Evolutionary conservation across 257 asterid species (phyloP).

Genomic region (Fraxinus cuspidata): DNA sequence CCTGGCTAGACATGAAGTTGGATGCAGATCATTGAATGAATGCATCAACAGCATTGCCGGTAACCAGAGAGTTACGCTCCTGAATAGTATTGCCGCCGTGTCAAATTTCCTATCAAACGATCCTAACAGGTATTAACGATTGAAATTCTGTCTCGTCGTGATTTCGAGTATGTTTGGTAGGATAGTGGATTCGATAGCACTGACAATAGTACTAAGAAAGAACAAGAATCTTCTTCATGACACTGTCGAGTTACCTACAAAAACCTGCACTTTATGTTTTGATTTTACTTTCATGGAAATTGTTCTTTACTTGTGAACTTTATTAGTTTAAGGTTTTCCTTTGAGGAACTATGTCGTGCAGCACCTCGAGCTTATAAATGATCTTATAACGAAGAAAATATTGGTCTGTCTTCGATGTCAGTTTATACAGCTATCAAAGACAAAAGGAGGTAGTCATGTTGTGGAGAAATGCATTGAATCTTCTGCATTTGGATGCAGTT

Average conservation of each 20-base stretch:
- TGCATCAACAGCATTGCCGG: conserved; percentile 29
- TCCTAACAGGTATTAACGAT: conserved; percentile 39
- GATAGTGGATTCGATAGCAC: too few species aligned
- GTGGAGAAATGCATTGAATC: conserved; percentile 44
- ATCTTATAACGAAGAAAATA: not conserved
- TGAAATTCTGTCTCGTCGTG: not conserved
- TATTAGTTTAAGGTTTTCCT: not conserved
- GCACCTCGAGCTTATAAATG: conserved; percentile 9
- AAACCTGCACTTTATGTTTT: too few species aligned
- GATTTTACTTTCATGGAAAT: too few species aligned
- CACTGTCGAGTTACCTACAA: too few species aligned
- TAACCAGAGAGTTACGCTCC: conserved; percentile 24
- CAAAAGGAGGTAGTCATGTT: conserved; percentile 37
- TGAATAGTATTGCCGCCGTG: conserved; percentile 24
- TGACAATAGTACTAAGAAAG: too few species aligned
- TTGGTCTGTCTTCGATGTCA: conserved; percentile 1
- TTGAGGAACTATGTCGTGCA: conserved; percentile 56
- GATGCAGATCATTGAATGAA: conserved; percentile 37
- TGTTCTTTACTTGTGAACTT: not conserved
- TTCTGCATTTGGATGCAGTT: not conserved
- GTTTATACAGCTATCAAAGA: conserved; percentile 29
- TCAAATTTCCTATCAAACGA: conserved; percentile 34
- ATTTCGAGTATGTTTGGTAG: too few species aligned
- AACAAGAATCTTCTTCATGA: too few species aligned
- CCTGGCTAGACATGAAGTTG: conserved; percentile 39